These are phyloP conservation scores for Microbotryum violaceum DNA, from an alignment of 1,284 basidiomycete genomes.

Conservation along the genomic window DNA sequence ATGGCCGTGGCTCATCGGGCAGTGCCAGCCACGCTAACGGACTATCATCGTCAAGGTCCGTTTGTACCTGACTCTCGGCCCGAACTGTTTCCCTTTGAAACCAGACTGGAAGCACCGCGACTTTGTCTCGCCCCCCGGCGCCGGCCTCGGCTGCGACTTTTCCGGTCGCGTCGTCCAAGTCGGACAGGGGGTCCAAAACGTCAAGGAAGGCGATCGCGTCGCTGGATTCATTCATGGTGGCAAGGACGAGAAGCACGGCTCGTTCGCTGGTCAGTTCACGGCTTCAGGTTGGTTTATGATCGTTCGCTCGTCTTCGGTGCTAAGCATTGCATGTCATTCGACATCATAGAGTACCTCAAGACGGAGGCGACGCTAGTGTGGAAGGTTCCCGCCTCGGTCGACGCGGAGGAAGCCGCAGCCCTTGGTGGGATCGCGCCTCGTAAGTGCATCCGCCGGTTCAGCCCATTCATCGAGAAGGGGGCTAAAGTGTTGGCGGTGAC, in stretches of 20 bases:
- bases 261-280: conserved; percentile 30
- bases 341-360: conserved; percentile 44
- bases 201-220: conserved; percentile 54
- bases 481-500: not conserved
- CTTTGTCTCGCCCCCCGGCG: conserved; percentile 35
- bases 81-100: no score
- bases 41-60: no score
- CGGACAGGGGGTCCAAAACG: conserved; percentile 49
- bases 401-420: conserved; percentile 47
- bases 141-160: conserved; percentile 53
- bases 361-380: conserved; percentile 36
- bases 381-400: conserved; percentile 42
- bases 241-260: conserved; percentile 37
- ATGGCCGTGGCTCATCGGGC: no score
- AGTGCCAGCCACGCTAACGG: no score
- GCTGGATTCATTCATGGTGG: conserved; percentile 48
- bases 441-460: not conserved
- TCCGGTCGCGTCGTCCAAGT: conserved; percentile 53
- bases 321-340: conserved; percentile 28
- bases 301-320: no score
- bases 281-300: no score
- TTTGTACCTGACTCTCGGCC: not conserved
- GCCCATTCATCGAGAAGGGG: not conserved
- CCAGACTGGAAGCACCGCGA: conserved; percentile 39
- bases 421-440: conserved; percentile 37